Conservation (phyloP, 2,329 filamentous ascomycete genomes). For the Paraphaeosphaeria minitans region DNA sequence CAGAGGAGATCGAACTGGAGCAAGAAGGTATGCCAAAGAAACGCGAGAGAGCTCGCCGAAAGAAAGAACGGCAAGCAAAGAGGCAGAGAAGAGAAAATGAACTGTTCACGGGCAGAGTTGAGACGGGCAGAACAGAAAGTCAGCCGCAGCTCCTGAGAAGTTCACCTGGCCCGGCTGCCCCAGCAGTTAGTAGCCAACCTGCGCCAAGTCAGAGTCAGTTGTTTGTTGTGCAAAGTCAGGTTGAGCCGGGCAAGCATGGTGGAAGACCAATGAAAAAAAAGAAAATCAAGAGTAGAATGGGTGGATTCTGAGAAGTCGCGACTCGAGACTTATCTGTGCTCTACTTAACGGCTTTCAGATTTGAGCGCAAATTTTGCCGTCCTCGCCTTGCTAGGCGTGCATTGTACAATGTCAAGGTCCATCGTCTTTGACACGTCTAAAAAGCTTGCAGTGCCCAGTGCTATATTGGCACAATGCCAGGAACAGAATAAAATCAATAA, state of each 20-base stretch:
- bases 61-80: constrained; percentile 47
- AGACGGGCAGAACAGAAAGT: constrained; percentile 19
- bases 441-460: neutral
- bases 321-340: neutral
- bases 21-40: constrained; percentile 45
- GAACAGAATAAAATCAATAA: neutral
- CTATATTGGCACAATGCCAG: neutral
- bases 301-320: constrained; percentile 35
- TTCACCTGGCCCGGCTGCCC: constrained; percentile 33
- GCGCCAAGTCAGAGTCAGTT: constrained; percentile 19
- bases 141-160: constrained; percentile 31
- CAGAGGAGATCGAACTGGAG: constrained; percentile 33
- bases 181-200: constrained; percentile 34
- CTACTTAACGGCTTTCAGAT: neutral
- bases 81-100: constrained; percentile 49
- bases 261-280: constrained; percentile 42
- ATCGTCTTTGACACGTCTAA: neutral
- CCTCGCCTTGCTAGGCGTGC: too few relatives aligned
- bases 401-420: neutral
- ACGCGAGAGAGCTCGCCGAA: constrained; percentile 45
- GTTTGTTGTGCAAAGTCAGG: constrained; percentile 34
- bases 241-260: constrained; percentile 43
- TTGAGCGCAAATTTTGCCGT: neutral
- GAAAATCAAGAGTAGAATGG: constrained; percentile 40
- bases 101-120: constrained; percentile 17